Evolutionary conservation across 2,329 filamentous ascomycete genomes (phyloP).

Genomic region (Ambrosiella cleistominuta): DNA sequence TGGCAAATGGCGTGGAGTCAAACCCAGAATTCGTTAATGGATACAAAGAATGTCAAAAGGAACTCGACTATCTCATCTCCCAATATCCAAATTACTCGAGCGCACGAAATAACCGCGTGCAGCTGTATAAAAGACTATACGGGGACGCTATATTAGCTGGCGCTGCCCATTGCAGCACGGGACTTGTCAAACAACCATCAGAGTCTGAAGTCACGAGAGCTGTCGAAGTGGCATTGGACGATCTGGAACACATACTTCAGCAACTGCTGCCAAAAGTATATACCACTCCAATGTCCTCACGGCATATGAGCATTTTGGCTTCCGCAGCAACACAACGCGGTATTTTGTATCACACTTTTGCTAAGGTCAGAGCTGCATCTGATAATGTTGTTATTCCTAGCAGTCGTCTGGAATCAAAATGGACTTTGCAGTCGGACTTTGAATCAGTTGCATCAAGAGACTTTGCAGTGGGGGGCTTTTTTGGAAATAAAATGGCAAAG

Average conservation of each 20-base stretch:
- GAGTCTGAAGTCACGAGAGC: conserved; percentile 23
- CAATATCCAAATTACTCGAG: conserved; percentile 50
- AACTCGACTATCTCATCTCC: conserved; percentile 38
- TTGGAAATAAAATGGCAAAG: conserved; percentile 48
- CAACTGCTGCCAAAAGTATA: conserved; percentile 37
- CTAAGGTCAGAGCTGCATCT: conserved; percentile 27
- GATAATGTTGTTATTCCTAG: conserved; percentile 23
- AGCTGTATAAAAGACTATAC: conserved; percentile 43
- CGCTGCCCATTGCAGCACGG: conserved; percentile 22
- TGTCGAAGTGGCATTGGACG: conserved; percentile 28
- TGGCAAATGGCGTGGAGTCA: conserved; percentile 16
- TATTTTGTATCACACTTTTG: conserved; percentile 42
- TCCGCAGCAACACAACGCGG: conserved; percentile 57
- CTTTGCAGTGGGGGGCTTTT: conserved; percentile 45
- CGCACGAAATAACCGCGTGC: conserved; percentile 57
- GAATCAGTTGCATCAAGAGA: conserved; percentile 45
- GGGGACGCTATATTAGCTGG: conserved; percentile 40
- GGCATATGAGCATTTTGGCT: conserved; percentile 47
- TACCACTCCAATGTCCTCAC: conserved; percentile 39
- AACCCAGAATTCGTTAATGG: conserved; percentile 20
- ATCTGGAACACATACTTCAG: conserved; percentile 40
- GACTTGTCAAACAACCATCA: conserved; percentile 24
- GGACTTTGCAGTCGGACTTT: conserved; percentile 34
- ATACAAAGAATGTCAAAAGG: conserved; percentile 30
- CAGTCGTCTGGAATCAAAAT: conserved; percentile 27